These are phyloP conservation scores for Dictyostelium firmibasis DNA, from an alignment of 78 protist genomes.

Conservation along the genomic window DNA sequence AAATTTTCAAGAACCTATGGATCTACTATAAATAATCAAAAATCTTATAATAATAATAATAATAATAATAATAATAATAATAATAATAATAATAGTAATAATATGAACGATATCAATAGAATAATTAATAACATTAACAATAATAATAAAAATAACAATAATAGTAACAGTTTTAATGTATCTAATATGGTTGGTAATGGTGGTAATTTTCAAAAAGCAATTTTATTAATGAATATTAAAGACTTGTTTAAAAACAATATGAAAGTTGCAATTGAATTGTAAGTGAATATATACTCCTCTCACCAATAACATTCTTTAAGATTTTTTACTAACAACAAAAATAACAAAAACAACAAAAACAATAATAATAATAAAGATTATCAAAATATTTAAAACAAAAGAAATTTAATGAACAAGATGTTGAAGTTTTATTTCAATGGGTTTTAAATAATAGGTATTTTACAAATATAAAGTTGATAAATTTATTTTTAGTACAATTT, in stretches of 20 bases:
- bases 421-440: conserved; percentile 20
- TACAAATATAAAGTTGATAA: neutral
- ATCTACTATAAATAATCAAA: neutral
- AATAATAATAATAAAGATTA: neutral
- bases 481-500: conserved; percentile 4
- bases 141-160: neutral
- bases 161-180: too few species aligned
- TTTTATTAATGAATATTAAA: neutral
- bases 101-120: neutral
- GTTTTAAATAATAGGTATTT: neutral
- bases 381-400: neutral
- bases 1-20: neutral
- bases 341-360: neutral
- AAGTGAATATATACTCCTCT: neutral
- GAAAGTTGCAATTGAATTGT: neutral
- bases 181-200: neutral
- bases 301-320: too few species aligned
- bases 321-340: too few species aligned
- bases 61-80: too few species aligned
- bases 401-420: conserved; percentile 7
- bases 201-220: neutral
- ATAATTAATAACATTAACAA: too few species aligned
- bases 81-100: neutral
- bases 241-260: conserved; percentile 9
- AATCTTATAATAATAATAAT: neutral